These are phyloP conservation scores for Wickerhamiella kazuoi DNA, from an alignment of 805 yeast genomes.

Conservation along the genomic window DNA sequence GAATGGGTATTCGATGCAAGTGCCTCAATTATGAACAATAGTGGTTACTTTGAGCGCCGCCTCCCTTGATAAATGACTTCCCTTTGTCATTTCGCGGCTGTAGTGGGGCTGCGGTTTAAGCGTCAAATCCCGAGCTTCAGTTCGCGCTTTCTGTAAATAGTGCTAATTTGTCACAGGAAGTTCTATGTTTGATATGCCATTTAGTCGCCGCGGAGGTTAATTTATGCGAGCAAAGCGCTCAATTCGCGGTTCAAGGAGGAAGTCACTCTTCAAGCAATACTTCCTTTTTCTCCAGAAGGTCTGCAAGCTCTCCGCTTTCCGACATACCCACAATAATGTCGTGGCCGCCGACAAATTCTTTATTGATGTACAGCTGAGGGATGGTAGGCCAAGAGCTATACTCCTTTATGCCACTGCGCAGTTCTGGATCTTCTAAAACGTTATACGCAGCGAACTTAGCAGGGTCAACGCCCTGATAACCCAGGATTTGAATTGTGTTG, in stretches of 20 bases:
- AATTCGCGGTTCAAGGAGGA: too few species aligned
- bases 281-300: conserved; percentile 58
- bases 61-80: too few species aligned
- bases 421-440: conserved; percentile 84
- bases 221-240: too few species aligned
- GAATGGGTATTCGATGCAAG: conserved; percentile 63
- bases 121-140: too few species aligned
- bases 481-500: conserved; percentile 81
- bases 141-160: too few species aligned
- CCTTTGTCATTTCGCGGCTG: too few species aligned
- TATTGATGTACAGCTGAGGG: conserved; percentile 78
- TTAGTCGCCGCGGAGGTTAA: too few species aligned
- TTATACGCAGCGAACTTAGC: conserved; percentile 91
- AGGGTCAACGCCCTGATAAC: conserved; percentile 96
- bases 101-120: too few species aligned
- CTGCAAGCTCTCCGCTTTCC: conserved; percentile 66
- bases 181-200: too few species aligned
- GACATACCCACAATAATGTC: conserved; percentile 89
- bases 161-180: too few species aligned
- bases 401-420: conserved; percentile 90
- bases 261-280: conserved; percentile 73
- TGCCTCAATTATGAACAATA: conserved; percentile 49
- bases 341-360: conserved; percentile 94
- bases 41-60: conserved; percentile 45
- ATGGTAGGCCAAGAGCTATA: conserved; percentile 96